These are phyloP conservation scores for Jaminaea rosea DNA, from an alignment of 1,284 basidiomycete species.

Conservation along the genomic window DNA sequence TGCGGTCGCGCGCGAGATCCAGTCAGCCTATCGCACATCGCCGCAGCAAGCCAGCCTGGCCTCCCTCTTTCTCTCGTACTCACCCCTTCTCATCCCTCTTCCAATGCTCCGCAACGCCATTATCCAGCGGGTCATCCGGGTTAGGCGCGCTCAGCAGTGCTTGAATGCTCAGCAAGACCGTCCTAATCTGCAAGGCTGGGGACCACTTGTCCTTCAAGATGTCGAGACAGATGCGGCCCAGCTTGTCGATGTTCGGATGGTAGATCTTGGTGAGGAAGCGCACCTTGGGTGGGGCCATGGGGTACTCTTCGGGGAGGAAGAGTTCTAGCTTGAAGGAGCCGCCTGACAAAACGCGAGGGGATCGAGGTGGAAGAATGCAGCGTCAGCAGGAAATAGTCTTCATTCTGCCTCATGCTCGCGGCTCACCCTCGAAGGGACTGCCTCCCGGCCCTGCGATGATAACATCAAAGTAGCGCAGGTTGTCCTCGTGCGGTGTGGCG, in stretches of 20 bases:
- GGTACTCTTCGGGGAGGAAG: slow-evolving; percentile 96
- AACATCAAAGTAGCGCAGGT: slow-evolving; percentile 96
- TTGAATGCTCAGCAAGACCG: slow-evolving; percentile 90
- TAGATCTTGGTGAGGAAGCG: slow-evolving; percentile 99
- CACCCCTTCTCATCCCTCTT: slow-evolving; percentile 91
- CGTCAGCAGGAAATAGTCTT: background rate
- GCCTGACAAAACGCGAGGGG: slow-evolving; percentile 54
- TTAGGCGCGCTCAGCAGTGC: slow-evolving; percentile 91
- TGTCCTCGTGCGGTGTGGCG: slow-evolving; percentile 89
- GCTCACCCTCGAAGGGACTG: slow-evolving; percentile 68
- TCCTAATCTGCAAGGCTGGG: slow-evolving; percentile 93
- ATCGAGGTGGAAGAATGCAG: background rate
- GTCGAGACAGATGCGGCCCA: slow-evolving; percentile 93
- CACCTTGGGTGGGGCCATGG: slow-evolving; percentile 97
- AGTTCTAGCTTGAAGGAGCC: slow-evolving; percentile 91
- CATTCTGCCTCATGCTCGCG: background rate
- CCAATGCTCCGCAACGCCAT: slow-evolving; percentile 87
- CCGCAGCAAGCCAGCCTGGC: slow-evolving; percentile 5
- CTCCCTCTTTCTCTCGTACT: slow-evolving; percentile 47
- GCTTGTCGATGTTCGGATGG: slow-evolving; percentile 99
- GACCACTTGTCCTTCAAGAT: slow-evolving; percentile 99
- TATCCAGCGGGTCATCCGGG: slow-evolving; percentile 97
- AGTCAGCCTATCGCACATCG: background rate
- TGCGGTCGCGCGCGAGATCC: too few relatives aligned
- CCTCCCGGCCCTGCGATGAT: slow-evolving; percentile 87